Evolutionary conservation across 345 rosid species (phyloP), one percentile per base, ranked within the genome.

Genomic region (Crucihimalaya himalaica): DNA sequence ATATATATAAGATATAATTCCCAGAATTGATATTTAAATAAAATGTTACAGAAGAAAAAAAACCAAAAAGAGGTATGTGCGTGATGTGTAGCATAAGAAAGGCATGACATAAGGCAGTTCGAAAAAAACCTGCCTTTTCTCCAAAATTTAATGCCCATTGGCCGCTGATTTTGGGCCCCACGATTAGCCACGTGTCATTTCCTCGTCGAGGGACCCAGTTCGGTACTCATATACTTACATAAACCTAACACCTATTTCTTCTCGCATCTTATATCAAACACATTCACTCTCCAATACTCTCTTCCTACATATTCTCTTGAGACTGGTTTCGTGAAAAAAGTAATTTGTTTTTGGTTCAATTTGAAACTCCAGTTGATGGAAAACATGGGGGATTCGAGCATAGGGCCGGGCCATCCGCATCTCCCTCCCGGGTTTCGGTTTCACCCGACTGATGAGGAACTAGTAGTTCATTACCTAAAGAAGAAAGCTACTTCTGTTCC

Each of bases 361-460:
- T 37, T 11, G 20, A 37, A 13, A 15, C 19, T 8, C 32, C 10
- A 42, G 67, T 50, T 20, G 1, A 75, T 75, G 70, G 79, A 75
- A 32, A 75, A 69, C 32, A 69, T 75, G 74, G 79, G 79, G 0
- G 79, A 75, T 54, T 75, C 79, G 5, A 68, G 63, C 64, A 39
- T 59, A 20, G 82, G 75, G 0, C 45, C 73, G 1, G 76, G 59
- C 21, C 82, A 83, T 74, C 83, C 80, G 1, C 80, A 74, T 42
- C 82, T 83, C 8, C 86, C 86, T 29, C 86, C 86, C 8, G 86
- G 86, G 46, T 83, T 83, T 43, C 79, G 93, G 25, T 88, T 88
- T 81, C 93, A 88, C 52, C 93, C 90, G 21, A 88, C 93, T 0
- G 93, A 88, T 6, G 93, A 88, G 51, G 93, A 88, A 73, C 82